These are phyloP conservation scores for Tetracladium maxilliforme DNA, from an alignment of 2,329 filamentous ascomycete genomes.

Conservation along the genomic window DNA sequence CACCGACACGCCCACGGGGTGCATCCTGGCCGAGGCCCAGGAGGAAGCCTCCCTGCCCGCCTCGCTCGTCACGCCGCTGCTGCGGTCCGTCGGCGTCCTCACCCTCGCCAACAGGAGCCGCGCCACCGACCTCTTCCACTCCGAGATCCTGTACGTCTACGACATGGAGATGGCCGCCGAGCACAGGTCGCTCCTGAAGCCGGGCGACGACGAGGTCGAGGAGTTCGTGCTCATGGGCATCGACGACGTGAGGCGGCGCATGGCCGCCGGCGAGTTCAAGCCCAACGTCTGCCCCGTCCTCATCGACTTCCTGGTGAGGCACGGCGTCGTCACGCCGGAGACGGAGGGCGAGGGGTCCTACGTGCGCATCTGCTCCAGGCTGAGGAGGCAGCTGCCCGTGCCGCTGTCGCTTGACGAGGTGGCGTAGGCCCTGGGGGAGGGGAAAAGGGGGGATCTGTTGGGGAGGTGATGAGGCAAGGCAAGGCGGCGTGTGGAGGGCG, in stretches of 20 bases:
- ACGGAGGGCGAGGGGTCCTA: too few species aligned
- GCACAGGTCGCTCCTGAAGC: slow-evolving; percentile 46
- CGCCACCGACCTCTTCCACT: slow-evolving; percentile 45
- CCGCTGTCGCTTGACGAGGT: too few species aligned
- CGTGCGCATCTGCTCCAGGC: too few species aligned
- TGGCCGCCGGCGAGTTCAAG: slow-evolving; percentile 64
- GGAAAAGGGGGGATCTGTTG: too few species aligned
- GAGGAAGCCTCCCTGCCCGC: slow-evolving; percentile 61
- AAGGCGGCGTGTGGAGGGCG: not conserved
- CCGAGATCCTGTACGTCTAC: slow-evolving; percentile 61
- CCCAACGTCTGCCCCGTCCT: slow-evolving; percentile 67
- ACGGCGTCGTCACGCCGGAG: slow-evolving; percentile 58
- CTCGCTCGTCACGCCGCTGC: slow-evolving; percentile 38
- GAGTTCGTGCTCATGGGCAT: slow-evolving; percentile 56
- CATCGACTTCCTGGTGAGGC: slow-evolving; percentile 69
- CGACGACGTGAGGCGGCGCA: slow-evolving; percentile 38
- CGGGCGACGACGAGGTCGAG: slow-evolving; percentile 66
- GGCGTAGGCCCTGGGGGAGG: too few species aligned
- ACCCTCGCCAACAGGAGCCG: slow-evolving; percentile 55
- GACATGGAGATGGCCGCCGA: slow-evolving; percentile 51
- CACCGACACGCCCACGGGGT: slow-evolving; percentile 48
- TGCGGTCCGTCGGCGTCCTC: slow-evolving; percentile 44
- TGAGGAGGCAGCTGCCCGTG: too few species aligned
- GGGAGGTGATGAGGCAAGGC: slow-evolving; percentile 1
- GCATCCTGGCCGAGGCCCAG: slow-evolving; percentile 53